phyloP scores from a whole-genome alignment of 2,329 filamentous ascomycete species.

The Stagonosporopsis rhizophila region DNA sequence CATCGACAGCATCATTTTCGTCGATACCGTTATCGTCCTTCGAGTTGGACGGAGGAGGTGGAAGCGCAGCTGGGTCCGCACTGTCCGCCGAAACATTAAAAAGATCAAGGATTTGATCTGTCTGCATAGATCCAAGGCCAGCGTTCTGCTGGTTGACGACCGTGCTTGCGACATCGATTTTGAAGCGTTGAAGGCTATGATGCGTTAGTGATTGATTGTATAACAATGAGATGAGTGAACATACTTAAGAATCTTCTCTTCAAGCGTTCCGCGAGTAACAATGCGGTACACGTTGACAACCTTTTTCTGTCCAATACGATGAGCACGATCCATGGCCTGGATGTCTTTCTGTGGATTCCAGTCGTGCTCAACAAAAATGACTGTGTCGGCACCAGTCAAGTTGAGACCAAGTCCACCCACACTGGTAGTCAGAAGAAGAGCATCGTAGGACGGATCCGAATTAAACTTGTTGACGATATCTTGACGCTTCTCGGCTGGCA shows the following conservation, averaged over 20 bases:
- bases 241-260: constrained; percentile 94
- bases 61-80: constrained; percentile 66
- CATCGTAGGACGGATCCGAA: constrained; percentile 94
- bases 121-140: constrained; percentile 94
- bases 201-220: constrained; percentile 18
- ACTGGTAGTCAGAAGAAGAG: constrained; percentile 89
- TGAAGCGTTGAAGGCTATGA: constrained; percentile 90
- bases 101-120: constrained; percentile 94
- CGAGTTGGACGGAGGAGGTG: constrained; percentile 61
- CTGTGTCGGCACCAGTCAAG: constrained; percentile 94
- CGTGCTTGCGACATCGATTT: constrained; percentile 97
- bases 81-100: constrained; percentile 73
- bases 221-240: constrained; percentile 36
- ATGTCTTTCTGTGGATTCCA: constrained; percentile 99
- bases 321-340: constrained; percentile 97
- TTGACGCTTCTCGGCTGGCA: constrained; percentile 92
- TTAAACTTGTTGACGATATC: constrained; percentile 99
- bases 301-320: constrained; percentile 99
- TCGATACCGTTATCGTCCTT: constrained; percentile 76
- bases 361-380: constrained; percentile 99
- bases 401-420: constrained; percentile 95
- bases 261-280: constrained; percentile 92
- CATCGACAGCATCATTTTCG: constrained; percentile 79
- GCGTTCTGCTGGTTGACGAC: constrained; percentile 99
- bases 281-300: constrained; percentile 98